phyloP scores from a whole-genome alignment of 768 basidiomycete genomes.

The Collybia sp. region DNA sequence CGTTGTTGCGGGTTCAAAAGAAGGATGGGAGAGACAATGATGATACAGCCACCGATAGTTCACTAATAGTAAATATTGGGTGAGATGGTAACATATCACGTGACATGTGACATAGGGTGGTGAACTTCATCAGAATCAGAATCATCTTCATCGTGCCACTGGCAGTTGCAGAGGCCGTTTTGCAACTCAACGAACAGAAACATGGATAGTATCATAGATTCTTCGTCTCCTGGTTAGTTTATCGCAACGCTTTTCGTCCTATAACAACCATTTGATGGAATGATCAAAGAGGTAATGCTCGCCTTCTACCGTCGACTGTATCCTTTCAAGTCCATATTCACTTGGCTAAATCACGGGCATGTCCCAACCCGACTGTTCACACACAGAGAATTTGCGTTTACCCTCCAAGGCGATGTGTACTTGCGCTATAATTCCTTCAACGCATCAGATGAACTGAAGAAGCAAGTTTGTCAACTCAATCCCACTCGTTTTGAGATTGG shows the following conservation, averaged over 20 bases:
- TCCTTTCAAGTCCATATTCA: conserved; percentile 90
- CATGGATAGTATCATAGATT: no score
- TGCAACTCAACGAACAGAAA: no score
- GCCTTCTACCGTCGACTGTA: conserved; percentile 87
- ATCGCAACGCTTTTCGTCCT: neutral
- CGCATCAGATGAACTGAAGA: conserved; percentile 85
- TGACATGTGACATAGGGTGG: no score
- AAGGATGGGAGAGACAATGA: no score
- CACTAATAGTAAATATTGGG: no score
- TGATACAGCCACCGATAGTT: no score
- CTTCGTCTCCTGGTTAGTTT: conserved; percentile 3
- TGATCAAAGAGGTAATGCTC: conserved; percentile 38
- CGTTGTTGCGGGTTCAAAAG: no score
- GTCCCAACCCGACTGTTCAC: conserved; percentile 77
- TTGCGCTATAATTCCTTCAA: conserved; percentile 92
- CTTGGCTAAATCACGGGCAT: conserved; percentile 93
- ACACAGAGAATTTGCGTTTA: conserved; percentile 95
- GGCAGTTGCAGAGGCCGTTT: no score
- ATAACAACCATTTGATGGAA: neutral
- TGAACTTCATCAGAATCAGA: no score
- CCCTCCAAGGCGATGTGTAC: conserved; percentile 86
- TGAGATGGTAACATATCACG: no score
- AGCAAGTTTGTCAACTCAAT: conserved; percentile 77
- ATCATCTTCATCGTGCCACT: no score
- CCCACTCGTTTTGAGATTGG: conserved; percentile 97